Evolutionary conservation across 2,329 filamentous ascomycete genomes (phyloP).

Genomic region (Neofusicoccum cordaticola): DNA sequence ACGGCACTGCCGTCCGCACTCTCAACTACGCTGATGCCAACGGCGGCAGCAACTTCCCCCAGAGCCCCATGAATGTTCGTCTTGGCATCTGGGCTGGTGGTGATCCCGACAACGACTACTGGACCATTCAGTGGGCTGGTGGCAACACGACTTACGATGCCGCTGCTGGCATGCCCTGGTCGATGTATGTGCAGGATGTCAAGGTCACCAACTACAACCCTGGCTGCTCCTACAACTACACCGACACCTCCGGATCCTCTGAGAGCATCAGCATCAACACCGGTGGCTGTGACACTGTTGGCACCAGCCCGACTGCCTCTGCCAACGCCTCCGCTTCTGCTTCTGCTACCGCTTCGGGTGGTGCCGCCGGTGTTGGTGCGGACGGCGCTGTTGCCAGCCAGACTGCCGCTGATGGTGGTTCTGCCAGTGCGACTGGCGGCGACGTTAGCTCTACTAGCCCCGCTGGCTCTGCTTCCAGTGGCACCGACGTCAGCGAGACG

Average conservation of each 20-base stretch:
- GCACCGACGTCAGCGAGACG: background rate
- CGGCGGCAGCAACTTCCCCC: constrained; percentile 64
- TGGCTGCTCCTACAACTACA: constrained; percentile 49
- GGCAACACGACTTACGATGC: constrained; percentile 50
- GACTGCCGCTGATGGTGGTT: background rate
- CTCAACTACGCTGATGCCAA: constrained; percentile 57
- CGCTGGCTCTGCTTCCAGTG: background rate
- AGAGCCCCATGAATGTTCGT: constrained; percentile 67
- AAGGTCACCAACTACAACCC: constrained; percentile 54
- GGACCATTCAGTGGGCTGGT: constrained; percentile 67
- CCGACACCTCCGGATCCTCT: constrained; percentile 47
- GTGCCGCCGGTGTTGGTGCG: too few species aligned
- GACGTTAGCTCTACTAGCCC: background rate
- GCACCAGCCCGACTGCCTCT: background rate
- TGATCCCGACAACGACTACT: constrained; percentile 44
- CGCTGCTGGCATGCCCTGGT: constrained; percentile 46
- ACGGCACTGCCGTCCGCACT: constrained; percentile 63
- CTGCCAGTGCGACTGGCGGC: background rate
- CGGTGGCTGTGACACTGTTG: background rate
- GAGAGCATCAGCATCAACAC: constrained; percentile 44
- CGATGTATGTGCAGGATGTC: constrained; percentile 52
- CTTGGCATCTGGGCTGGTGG: constrained; percentile 51
- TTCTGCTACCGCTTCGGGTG: background rate
- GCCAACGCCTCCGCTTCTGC: background rate
- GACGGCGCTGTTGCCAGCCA: background rate